Evolutionary conservation across 139 green algal genomes (phyloP), one percentile per base, ranked within the genome.

Genomic region (Pseudopediastrum boryanum): DNA sequence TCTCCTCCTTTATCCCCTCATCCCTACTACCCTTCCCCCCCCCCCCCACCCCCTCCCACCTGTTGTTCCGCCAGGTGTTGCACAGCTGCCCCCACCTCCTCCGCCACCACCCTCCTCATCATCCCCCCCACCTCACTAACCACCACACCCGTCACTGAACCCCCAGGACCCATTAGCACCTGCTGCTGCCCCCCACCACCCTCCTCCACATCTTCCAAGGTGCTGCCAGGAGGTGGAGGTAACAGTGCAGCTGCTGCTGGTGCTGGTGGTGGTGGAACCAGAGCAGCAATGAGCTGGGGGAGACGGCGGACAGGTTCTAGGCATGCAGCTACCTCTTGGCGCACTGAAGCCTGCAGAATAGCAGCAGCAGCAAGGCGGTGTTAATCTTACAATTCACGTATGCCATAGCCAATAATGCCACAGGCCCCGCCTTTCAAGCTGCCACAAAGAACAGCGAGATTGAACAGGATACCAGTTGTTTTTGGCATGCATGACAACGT

Each of bases 231-330:
- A 44, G 35, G 3, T 46, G 23, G n/a, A 13, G 35, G 43, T n/a
- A 42, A 42, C 4, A 33, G 27, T 36, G 41, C 72, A 54, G 50
- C 51, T 3, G 51, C 43, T 51, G 68, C 74, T 68, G 72, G 64
- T 70, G 64, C 41, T 74, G 75, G 61, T 67, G 68, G 68, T 63
- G 52, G 31, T 39, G 65, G 54, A 58, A n/a, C 66, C 59, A 74
- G 78, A 25, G 79, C 78, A 16, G 85, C 75, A n/a, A 87, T 58
- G 75, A 87, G 68, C 71, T 84, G 84, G 1, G 80, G 80, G 61
- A 85, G 72, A 38, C 77, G 65, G 64, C 73, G 73, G 10, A 85
- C 44, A 2, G 77, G 77, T 59, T 83, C 77, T 25, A 83, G 33
- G 38, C 68, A 66, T 58, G 59, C 27, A 35, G 78, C 75, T n/a